phyloP scores from a whole-genome alignment of 345 rosid genomes.

The Sonneratia alba region DNA sequence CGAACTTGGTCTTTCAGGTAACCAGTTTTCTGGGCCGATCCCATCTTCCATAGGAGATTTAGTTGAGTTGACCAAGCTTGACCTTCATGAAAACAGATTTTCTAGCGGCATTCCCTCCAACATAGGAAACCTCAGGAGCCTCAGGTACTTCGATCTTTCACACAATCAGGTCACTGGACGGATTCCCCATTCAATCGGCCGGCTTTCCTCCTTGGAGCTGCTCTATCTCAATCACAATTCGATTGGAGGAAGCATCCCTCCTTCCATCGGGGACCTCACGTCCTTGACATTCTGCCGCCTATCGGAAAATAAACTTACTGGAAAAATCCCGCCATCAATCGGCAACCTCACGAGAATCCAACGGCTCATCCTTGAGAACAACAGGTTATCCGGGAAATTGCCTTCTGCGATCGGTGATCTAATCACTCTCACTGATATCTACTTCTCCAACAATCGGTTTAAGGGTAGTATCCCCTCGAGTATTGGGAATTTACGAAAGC shows the following conservation, averaged over 20 bases:
- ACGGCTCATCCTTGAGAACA: constrained; percentile 46
- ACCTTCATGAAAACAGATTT: constrained; percentile 38
- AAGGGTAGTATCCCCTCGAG: constrained; percentile 40
- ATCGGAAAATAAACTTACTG: constrained; percentile 43
- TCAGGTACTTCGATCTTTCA: constrained; percentile 41
- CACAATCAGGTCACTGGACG: constrained; percentile 32
- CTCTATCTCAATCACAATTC: constrained; percentile 35
- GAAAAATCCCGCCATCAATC: constrained; percentile 38
- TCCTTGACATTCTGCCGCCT: constrained; percentile 39
- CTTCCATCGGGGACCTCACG: constrained; percentile 29
- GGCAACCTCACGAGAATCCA: constrained; percentile 37
- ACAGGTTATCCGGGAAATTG: constrained; percentile 39
- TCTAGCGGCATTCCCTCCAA: constrained; percentile 29
- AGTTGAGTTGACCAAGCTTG: constrained; percentile 26
- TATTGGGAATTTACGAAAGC: constrained; percentile 32
- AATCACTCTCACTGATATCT: constrained; percentile 39
- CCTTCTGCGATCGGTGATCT: constrained; percentile 39
- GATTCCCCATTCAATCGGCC: constrained; percentile 35
- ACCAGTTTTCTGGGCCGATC: constrained; percentile 28
- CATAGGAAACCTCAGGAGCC: constrained; percentile 32
- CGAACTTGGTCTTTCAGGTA: constrained; percentile 43
- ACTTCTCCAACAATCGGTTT: constrained; percentile 38
- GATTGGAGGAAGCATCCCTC: constrained; percentile 40
- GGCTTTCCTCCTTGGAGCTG: constrained; percentile 27
- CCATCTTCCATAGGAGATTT: constrained; percentile 28